These are phyloP conservation scores for Tuber brumale DNA, from an alignment of 495 filamentous ascomycete species.

Conservation along the genomic window DNA sequence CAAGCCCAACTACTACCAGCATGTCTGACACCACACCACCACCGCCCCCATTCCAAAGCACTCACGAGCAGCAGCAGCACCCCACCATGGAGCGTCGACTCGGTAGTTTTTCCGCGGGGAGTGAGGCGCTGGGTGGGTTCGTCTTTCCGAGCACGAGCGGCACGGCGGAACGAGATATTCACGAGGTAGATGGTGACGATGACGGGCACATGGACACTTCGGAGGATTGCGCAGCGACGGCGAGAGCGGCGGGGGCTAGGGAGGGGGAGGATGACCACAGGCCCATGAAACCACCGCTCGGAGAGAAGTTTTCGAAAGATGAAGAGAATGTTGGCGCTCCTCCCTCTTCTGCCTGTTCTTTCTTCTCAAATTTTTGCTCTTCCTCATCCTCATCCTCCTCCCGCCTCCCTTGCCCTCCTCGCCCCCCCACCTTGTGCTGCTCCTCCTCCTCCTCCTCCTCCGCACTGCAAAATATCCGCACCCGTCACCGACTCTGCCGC, in stretches of 20 bases:
- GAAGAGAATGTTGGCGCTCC: constrained; percentile 62
- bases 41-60: background rate
- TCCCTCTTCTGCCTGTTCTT: constrained; percentile 16
- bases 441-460: constrained; percentile 4
- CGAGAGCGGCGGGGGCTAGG: background rate
- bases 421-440: background rate
- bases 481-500: background rate
- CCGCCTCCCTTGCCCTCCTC: background rate
- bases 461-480: background rate
- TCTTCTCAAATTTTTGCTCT: constrained; percentile 2
- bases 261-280: background rate
- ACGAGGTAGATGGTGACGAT: background rate
- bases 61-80: background rate
- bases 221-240: background rate
- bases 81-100: background rate
- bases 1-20: background rate
- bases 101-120: constrained; percentile 1
- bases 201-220: background rate
- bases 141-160: constrained; percentile 1
- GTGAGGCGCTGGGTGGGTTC: background rate
- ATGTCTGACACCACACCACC: background rate
- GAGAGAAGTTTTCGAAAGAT: constrained; percentile 57
- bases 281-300: constrained; percentile 7
- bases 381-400: background rate
- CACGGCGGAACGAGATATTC: background rate